Base-by-base conservation (phyloP, 1,284 basidiomycete species). In the Laetiporus sulphureus region DNA sequence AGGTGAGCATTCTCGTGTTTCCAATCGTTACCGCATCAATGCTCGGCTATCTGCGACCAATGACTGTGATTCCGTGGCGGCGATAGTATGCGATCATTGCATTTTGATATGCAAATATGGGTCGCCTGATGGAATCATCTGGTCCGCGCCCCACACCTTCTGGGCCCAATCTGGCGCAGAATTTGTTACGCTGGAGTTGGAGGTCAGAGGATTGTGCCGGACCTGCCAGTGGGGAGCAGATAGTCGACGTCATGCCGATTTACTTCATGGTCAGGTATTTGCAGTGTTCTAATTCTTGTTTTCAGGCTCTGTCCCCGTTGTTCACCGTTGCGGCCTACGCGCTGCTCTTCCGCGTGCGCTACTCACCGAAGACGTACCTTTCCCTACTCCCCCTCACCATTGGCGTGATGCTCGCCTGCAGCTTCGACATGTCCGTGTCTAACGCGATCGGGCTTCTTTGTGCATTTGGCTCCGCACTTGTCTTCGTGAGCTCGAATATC, bases 401-500 rank as follows among this genome's bases (percentile, higher is more conserved):
- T 33, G 95, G 96, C 36, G 96, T 99, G 60, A 98, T 99, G 91
- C 75, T 99, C 51, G 94, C 92, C 20, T 96, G 89, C 63, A 93
- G 92, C 11, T 93, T 91, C 57, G 92, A 96, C 64, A 70, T 94
- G 42, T 88, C 90, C 3, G 79, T 82, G 4, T 90, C 87, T 34
- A 95, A 94, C 62, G 66, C 78, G 5, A 66, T 86, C 35, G 93
- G 93, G 15, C 68, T 97, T 19, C 65, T 94, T 12, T 95, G 89
- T 61, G 92, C 93, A 3, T 91, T 97, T 56, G 92, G 92, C 29
- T 95, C 91, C 12, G 94, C 94, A 19, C 66, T 98, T 46, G 82
- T 99, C 51, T 98, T 99, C 60, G 96, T 99, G 38, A 91, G 89
- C 46, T 94, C 94, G 52, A 99, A 99, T 67, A 98, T 99, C 56